Conservation (phyloP, 2,329 filamentous ascomycete species). For the Penicillium vulpinum region DNA sequence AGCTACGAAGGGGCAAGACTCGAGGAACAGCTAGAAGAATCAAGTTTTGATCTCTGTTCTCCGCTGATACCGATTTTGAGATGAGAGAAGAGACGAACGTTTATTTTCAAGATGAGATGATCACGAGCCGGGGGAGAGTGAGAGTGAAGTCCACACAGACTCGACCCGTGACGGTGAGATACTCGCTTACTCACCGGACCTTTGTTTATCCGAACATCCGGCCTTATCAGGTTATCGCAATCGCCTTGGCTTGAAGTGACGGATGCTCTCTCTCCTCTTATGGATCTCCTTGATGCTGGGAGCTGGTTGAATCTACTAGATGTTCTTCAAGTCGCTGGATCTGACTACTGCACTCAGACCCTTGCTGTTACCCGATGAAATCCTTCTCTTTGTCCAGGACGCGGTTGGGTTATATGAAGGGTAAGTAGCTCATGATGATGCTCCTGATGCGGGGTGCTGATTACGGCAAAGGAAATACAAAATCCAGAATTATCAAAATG, state of each 20-base stretch:
- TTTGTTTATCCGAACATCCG: conserved; percentile 9
- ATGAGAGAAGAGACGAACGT: background rate
- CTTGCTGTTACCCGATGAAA: conserved; percentile 88
- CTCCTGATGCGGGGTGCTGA: conserved; percentile 19
- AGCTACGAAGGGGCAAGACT: conserved; percentile 17
- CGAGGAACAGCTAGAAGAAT: conserved; percentile 1
- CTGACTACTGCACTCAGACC: conserved; percentile 95
- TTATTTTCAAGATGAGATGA: conserved; percentile 1
- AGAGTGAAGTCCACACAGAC: conserved; percentile 4
- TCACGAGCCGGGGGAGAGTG: background rate
- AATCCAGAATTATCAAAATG: conserved; percentile 89
- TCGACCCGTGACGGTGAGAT: conserved; percentile 2
- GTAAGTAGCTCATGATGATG: conserved; percentile 54
- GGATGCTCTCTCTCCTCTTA: background rate
- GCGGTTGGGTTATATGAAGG: conserved; percentile 97
- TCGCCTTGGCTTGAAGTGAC: background rate
- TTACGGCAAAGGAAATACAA: conserved; percentile 75
- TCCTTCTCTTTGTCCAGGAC: conserved; percentile 93
- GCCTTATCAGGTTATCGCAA: conserved; percentile 19
- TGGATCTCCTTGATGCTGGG: conserved; percentile 13
- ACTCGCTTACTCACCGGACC: conserved; percentile 11
- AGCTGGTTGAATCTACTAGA: conserved; percentile 60
- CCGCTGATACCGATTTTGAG: conserved; percentile 1
- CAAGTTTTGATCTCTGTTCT: conserved; percentile 6
- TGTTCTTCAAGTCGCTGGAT: conserved; percentile 96